phyloP scores from a whole-genome alignment of 1,139 yeast species.

The Lipomyces yarrowii region DNA sequence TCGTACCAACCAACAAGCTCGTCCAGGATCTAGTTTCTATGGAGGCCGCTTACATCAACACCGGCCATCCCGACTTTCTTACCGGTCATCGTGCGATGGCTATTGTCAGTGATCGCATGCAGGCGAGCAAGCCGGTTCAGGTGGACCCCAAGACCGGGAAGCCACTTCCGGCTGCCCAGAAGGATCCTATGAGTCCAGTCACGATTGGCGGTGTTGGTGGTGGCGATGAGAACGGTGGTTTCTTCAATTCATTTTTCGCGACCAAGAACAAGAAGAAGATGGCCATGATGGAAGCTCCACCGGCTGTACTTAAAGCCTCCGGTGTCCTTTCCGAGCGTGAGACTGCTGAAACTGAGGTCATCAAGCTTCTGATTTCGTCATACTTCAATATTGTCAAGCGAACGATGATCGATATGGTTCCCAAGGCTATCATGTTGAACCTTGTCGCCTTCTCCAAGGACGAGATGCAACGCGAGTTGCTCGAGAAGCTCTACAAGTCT shows the following conservation, averaged over 20 bases:
- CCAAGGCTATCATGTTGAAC: conserved; percentile 93
- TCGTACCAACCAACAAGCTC: conserved; percentile 82
- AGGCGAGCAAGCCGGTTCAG: conserved; percentile 76
- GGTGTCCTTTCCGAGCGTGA: conserved; percentile 96
- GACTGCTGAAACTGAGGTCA: conserved; percentile 94
- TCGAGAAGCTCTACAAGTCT: conserved; percentile 82
- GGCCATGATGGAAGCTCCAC: conserved; percentile 92
- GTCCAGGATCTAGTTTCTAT: conserved; percentile 79
- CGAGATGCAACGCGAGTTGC: conserved; percentile 84
- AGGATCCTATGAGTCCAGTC: conserved; percentile 36
- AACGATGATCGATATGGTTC: conserved; percentile 89
- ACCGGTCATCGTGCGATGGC: conserved; percentile 96
- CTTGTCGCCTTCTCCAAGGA: conserved; percentile 71
- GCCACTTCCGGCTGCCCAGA: conserved; percentile 40
- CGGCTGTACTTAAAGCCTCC: conserved; percentile 89
- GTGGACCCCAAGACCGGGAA: conserved; percentile 95
- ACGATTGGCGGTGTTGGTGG: conserved; percentile 34
- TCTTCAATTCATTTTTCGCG: conserved; percentile 93
- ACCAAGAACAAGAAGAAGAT: conserved; percentile 91
- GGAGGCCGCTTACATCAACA: conserved; percentile 92
- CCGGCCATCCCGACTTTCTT: conserved; percentile 95
- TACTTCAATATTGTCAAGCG: conserved; percentile 91
- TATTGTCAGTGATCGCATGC: conserved; percentile 86
- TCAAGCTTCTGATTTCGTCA: conserved; percentile 85
- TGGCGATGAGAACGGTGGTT: conserved; percentile 53